These are phyloP conservation scores for Leptographium galeiforme DNA, from an alignment of 2,329 filamentous ascomycete genomes.

Conservation along the genomic window DNA sequence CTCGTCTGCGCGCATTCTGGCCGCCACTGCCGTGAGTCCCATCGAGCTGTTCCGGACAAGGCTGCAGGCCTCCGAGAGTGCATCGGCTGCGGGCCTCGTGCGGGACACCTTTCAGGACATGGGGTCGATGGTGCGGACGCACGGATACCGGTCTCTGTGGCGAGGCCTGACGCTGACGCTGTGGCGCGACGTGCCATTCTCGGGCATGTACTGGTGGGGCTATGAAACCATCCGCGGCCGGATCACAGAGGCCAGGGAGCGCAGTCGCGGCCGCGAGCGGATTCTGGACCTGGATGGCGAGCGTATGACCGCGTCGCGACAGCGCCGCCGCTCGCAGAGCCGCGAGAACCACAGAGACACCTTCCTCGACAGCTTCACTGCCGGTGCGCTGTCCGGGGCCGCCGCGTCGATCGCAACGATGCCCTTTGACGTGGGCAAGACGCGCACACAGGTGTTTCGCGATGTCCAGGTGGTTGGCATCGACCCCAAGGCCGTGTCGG, in stretches of 20 bases:
- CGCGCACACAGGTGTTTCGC: conserved; percentile 71
- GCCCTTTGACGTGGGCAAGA: conserved; percentile 96
- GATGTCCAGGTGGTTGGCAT: conserved; percentile 26
- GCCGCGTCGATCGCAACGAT: conserved; percentile 81
- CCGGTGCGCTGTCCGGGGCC: conserved; percentile 71
- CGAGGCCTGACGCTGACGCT: conserved; percentile 78
- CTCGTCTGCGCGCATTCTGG: conserved; percentile 61
- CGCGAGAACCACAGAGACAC: conserved; percentile 61
- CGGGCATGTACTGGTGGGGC: conserved; percentile 94
- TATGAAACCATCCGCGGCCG: conserved; percentile 72
- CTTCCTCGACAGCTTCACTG: conserved; percentile 78
- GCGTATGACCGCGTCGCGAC: neutral
- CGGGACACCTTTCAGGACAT: conserved; percentile 65
- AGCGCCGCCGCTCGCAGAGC: conserved; percentile 43
- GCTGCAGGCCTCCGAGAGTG: conserved; percentile 62
- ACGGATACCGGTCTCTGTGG: conserved; percentile 79
- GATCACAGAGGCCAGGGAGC: conserved; percentile 55
- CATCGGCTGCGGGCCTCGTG: conserved; percentile 54
- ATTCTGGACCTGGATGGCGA: conserved; percentile 19
- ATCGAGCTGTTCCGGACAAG: conserved; percentile 91
- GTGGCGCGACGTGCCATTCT: conserved; percentile 96
- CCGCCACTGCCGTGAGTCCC: conserved; percentile 72
- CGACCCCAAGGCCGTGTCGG: conserved; percentile 14
- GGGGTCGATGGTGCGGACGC: conserved; percentile 60
- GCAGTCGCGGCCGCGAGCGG: conserved; percentile 25